phyloP scores from a whole-genome alignment of 208 protist species.

The Trypanosoma vivax region DNA sequence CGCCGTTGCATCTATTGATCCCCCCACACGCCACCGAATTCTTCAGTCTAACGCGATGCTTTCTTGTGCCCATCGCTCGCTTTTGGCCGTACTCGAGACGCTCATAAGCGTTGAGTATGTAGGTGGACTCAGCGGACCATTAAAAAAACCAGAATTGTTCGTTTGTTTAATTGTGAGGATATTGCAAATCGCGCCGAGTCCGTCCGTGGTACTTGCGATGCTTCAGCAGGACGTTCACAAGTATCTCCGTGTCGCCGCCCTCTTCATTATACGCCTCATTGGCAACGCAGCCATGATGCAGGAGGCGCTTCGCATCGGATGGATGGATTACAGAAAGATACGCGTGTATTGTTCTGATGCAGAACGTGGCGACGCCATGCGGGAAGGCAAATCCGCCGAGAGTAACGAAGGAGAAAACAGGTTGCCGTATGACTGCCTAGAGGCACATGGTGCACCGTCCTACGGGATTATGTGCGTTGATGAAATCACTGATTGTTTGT shows the following conservation, averaged over 20 bases:
- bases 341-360: slow-evolving; percentile 50
- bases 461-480: slow-evolving; percentile 53
- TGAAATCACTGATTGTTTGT: slow-evolving; percentile 59
- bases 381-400: not conserved
- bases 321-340: slow-evolving; percentile 71
- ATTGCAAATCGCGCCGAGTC: slow-evolving; percentile 57
- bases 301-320: slow-evolving; percentile 45
- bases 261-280: slow-evolving; percentile 67
- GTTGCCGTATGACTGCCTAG: no score
- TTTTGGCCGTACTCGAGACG: slow-evolving; percentile 62
- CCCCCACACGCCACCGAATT: slow-evolving; percentile 42
- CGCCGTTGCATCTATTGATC: slow-evolving; percentile 50
- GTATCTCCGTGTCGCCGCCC: slow-evolving; percentile 63
- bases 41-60: slow-evolving; percentile 54
- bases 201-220: slow-evolving; percentile 52
- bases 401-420: slow-evolving; percentile 14
- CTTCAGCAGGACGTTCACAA: slow-evolving; percentile 76
- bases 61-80: slow-evolving; percentile 47
- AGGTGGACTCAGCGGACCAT: slow-evolving; percentile 44
- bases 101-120: slow-evolving; percentile 38
- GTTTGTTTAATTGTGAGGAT: slow-evolving; percentile 58
- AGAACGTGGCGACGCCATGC: slow-evolving; percentile 8
- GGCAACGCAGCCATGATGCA: slow-evolving; percentile 36
- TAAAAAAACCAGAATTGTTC: slow-evolving; percentile 52
- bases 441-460: slow-evolving; percentile 24